Conservation (phyloP, 768 basidiomycete species). For the Pisolithus orientalis region DNA sequence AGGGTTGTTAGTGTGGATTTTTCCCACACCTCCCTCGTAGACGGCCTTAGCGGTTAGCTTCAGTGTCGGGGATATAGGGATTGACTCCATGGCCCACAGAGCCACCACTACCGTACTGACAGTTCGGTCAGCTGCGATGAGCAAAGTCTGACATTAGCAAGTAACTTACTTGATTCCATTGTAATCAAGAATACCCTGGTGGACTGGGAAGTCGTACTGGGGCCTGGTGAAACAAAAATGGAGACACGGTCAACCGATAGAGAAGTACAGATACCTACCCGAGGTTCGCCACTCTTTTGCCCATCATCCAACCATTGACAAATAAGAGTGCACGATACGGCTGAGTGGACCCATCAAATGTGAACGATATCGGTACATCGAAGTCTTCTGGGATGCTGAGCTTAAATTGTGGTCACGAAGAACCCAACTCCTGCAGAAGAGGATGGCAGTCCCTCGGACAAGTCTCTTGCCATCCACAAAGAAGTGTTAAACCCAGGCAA, state of each 20-base stretch:
- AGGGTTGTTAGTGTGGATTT: slow-evolving; percentile 53
- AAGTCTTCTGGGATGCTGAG: slow-evolving; percentile 50
- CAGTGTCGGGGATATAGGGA: slow-evolving; percentile 44
- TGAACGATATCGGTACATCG: slow-evolving; percentile 71
- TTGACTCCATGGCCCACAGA: slow-evolving; percentile 59
- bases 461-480: slow-evolving; percentile 50
- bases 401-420: slow-evolving; percentile 66
- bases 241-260: neutral
- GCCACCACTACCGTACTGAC: slow-evolving; percentile 54
- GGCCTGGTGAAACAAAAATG: slow-evolving; percentile 38
- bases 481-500: slow-evolving; percentile 64
- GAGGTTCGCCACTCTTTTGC: slow-evolving; percentile 67
- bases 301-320: slow-evolving; percentile 90
- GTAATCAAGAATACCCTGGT: slow-evolving; percentile 73
- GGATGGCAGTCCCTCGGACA: slow-evolving; percentile 53
- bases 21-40: slow-evolving; percentile 62
- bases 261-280: slow-evolving; percentile 39
- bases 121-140: slow-evolving; percentile 1
- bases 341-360: slow-evolving; percentile 56
- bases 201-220: slow-evolving; percentile 78
- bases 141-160: neutral
- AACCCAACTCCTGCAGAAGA: slow-evolving; percentile 69
- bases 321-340: slow-evolving; percentile 70
- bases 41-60: slow-evolving; percentile 48
- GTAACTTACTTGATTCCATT: slow-evolving; percentile 54